Evolutionary conservation across 768 basidiomycete species (phyloP).

Genomic region (Cytidiella melzeri): DNA sequence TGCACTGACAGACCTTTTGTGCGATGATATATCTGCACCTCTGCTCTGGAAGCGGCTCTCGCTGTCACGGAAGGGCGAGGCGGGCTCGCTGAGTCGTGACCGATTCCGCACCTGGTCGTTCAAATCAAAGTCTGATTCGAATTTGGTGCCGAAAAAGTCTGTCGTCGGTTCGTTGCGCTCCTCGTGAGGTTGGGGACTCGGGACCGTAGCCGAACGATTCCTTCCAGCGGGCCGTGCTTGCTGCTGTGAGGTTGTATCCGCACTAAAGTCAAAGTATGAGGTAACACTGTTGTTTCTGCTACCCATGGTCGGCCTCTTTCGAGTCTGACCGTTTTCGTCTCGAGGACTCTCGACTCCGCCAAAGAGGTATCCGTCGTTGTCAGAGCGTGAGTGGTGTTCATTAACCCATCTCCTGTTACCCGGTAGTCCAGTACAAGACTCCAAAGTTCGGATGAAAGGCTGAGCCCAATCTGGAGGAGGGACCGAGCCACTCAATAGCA

Average conservation of each 20-base stretch:
- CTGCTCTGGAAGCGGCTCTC: conserved; percentile 9
- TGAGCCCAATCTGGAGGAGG: conserved; percentile 75
- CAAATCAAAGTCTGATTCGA: conserved; percentile 38
- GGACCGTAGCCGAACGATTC: neutral
- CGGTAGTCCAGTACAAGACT: conserved; percentile 64
- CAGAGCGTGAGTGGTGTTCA: conserved; percentile 33
- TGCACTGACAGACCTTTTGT: conserved; percentile 31
- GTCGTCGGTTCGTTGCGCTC: conserved; percentile 12
- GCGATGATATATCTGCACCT: conserved; percentile 20
- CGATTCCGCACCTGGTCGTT: conserved; percentile 23
- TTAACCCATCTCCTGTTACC: conserved; percentile 62
- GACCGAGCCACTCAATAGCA: conserved; percentile 74
- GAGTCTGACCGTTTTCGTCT: conserved; percentile 15
- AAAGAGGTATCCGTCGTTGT: conserved; percentile 47
- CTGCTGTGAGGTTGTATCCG: conserved; percentile 7
- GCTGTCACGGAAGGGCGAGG: neutral
- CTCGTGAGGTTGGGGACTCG: neutral
- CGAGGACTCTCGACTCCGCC: conserved; percentile 42
- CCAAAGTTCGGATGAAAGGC: conserved; percentile 68
- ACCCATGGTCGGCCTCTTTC: conserved; percentile 6
- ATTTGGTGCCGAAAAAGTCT: conserved; percentile 35
- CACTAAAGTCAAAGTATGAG: conserved; percentile 44
- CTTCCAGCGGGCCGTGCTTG: conserved; percentile 12
- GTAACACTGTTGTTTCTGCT: conserved; percentile 31
- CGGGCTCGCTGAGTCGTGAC: conserved; percentile 9